Evolutionary conservation across 2,329 filamentous ascomycete genomes (phyloP).

Genomic region (Rhynchosporium secalis): DNA sequence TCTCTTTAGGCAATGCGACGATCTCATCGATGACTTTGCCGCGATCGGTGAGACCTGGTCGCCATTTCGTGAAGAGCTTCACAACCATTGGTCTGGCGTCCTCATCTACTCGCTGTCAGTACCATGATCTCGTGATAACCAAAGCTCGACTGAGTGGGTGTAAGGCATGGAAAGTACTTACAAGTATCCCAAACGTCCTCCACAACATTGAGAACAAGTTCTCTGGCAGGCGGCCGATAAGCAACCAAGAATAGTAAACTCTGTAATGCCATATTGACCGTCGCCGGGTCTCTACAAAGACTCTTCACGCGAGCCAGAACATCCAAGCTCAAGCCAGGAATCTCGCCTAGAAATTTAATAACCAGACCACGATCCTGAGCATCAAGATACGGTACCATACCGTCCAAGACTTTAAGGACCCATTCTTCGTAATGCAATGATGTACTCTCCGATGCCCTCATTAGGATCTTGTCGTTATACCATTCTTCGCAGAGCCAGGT

Average conservation of each 20-base stretch:
- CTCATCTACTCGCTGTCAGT: conserved; percentile 49
- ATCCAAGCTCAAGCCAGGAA: conserved; percentile 72
- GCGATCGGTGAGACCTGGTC: conserved; percentile 45
- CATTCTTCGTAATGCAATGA: conserved; percentile 75
- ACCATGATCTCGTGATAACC: conserved; percentile 17
- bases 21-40: conserved; percentile 28
- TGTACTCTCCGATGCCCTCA: conserved; percentile 46
- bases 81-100: conserved; percentile 62
- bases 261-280: conserved; percentile 62
- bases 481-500: conserved; percentile 97
- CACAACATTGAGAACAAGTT: conserved; percentile 63
- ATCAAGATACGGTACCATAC: conserved; percentile 88
- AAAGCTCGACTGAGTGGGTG: not conserved
- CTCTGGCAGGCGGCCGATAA: conserved; percentile 64
- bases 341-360: conserved; percentile 87
- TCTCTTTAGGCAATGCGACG: conserved; percentile 23
- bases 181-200: conserved; percentile 68
- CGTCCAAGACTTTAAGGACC: conserved; percentile 79
- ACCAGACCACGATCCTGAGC: conserved; percentile 79
- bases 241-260: conserved; percentile 67
- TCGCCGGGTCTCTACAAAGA: conserved; percentile 65
- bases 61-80: conserved; percentile 63
- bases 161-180: conserved; percentile 44
- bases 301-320: conserved; percentile 73
- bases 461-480: conserved; percentile 79